These are phyloP conservation scores for Neurospora discreta DNA, from an alignment of 495 filamentous ascomycete species.

Conservation along the genomic window DNA sequence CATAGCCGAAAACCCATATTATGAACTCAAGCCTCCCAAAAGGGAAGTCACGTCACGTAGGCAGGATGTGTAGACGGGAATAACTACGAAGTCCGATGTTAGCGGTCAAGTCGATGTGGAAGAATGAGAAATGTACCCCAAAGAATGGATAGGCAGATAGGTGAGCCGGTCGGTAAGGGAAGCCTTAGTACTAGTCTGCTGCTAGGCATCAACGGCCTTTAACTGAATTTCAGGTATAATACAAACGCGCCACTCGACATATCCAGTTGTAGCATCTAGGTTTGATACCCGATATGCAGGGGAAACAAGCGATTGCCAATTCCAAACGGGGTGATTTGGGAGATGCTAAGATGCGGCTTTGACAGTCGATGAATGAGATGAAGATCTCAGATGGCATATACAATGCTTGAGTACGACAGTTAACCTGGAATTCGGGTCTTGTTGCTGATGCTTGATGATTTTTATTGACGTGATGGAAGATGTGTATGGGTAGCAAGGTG, in stretches of 20 bases:
- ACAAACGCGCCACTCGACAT: not conserved
- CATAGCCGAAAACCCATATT: not conserved
- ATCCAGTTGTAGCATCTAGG: not conserved
- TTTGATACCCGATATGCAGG: not conserved
- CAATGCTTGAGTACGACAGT: constrained; percentile 11
- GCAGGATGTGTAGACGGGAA: not conserved
- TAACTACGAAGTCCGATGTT: not conserved
- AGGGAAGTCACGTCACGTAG: not conserved
- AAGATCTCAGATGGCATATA: constrained; percentile 15
- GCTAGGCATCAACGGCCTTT: not conserved
- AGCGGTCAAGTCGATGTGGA: not conserved
- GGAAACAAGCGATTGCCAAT: not conserved
- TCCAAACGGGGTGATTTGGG: not conserved
- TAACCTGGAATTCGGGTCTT: not conserved
- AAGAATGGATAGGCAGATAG: not conserved
- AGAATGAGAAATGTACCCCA: not conserved
- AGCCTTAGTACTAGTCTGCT: not conserved
- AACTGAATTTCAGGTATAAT: not conserved
- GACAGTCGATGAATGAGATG: constrained; percentile 7
- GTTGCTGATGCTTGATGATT: not conserved
- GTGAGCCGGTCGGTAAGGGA: not conserved
- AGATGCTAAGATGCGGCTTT: not conserved
- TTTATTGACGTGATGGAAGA: not conserved
- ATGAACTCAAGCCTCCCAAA: not conserved
- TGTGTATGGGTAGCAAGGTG: not conserved